A percentile compares a stretch with the other conserved stretches of the same genome.
Conservation (phyloP, 2,329 filamentous ascomycete species). For the Tolypocladium guangdongense region DNA sequence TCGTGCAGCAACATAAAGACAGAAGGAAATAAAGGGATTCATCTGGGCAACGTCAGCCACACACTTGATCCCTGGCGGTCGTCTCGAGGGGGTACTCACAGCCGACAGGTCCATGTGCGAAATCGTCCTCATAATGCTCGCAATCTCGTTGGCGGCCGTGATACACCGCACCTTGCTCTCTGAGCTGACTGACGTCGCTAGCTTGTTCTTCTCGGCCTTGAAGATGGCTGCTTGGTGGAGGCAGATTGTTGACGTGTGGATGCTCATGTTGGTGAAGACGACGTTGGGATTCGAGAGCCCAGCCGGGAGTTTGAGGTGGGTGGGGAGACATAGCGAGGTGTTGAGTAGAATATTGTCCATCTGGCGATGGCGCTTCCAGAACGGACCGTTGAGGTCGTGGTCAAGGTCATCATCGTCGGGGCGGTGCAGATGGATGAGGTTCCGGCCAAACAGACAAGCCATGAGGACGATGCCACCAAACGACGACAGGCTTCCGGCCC, state of each 20-base stretch:
- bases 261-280: conserved; percentile 92
- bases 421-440: conserved; percentile 82
- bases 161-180: conserved; percentile 93
- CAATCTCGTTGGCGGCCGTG: conserved; percentile 85
- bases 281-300: conserved; percentile 73
- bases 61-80: too few species aligned
- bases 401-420: conserved; percentile 73
- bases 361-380: conserved; percentile 86
- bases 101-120: conserved; percentile 76
- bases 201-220: conserved; percentile 82
- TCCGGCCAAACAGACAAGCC: conserved; percentile 83
- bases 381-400: conserved; percentile 80
- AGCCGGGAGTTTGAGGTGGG: conserved; percentile 64
- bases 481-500: conserved; percentile 63
- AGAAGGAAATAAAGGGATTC: conserved; percentile 93
- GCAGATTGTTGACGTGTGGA: conserved; percentile 93
- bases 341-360: conserved; percentile 88
- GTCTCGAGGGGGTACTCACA: conserved; percentile 39
- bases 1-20: conserved; percentile 86
- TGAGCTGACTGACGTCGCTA: conserved; percentile 65
- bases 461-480: conserved; percentile 75
- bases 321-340: conserved; percentile 73
- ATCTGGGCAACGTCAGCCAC: conserved; percentile 44
- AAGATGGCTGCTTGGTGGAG: conserved; percentile 97
- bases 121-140: conserved; percentile 89